phyloP scores from a whole-genome alignment of 768 basidiomycete species.

The Mrakia blollopis region DNA sequence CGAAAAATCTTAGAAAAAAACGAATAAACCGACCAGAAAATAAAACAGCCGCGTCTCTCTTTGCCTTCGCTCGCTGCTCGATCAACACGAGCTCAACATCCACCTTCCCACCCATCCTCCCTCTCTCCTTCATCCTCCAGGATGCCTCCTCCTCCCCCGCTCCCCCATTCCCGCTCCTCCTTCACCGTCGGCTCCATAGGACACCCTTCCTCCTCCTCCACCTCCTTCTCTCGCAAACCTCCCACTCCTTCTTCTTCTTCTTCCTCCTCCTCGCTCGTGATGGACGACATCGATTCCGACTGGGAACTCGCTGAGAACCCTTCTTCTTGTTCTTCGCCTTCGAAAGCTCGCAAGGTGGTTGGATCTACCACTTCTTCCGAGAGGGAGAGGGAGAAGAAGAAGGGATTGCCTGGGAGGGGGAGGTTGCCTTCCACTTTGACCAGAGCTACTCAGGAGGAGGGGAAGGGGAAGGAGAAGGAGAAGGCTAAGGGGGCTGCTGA shows the following conservation, averaged over 20 bases:
- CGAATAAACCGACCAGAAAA: not conserved
- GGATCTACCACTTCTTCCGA: not conserved
- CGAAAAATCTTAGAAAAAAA: not conserved
- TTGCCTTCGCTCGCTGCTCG: not conserved
- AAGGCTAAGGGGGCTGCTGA: not conserved
- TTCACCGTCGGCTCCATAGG: not conserved
- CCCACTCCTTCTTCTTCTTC: not conserved
- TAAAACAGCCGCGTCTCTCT: no score
- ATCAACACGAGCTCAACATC: constrained; percentile 4
- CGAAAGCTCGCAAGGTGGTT: constrained; percentile 14
- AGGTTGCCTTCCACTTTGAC: not conserved
- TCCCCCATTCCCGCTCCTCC: constrained; percentile 7
- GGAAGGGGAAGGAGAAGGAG: not conserved
- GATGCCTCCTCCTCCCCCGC: not conserved
- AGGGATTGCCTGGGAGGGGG: not conserved
- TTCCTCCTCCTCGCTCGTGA: not conserved
- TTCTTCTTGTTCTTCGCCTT: not conserved
- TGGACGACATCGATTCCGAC: constrained; percentile 24
- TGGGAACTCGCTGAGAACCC: not conserved
- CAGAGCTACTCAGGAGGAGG: not conserved
- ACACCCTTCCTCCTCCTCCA: not conserved
- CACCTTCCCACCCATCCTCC: not conserved
- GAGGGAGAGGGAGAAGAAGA: not conserved
- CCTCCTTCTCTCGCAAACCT: not conserved
- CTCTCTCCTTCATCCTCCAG: not conserved